Base-by-base conservation (phyloP, 2,329 filamentous ascomycete species). In the Pseudophaeomoniella oleicola region DNA sequence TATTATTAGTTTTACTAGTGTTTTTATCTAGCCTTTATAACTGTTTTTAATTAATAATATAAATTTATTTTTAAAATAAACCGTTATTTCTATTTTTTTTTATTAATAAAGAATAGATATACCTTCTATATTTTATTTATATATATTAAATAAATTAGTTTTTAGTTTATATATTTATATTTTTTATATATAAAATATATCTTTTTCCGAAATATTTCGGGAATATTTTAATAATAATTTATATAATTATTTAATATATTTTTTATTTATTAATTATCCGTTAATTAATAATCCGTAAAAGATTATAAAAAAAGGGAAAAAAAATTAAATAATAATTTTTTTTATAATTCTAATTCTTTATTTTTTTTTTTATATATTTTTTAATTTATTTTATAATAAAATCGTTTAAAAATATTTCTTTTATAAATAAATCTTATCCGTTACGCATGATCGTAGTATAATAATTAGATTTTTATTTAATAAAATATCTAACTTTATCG, bases 61-160 rank as follows among this genome's bases (percentile, higher is more conserved):
- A n/a, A n/a, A n/a, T n/a, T n/a, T n/a, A n/a, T n/a, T n/a, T n/a
- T n/a, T n/a, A n/a, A n/a, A n/a, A n/a, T n/a, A n/a, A n/a, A n/a
- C n/a, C n/a, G n/a, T n/a, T n/a, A n/a, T 16, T 14, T 9, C 11
- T 38, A 4, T n/a, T 34, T 22, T 38, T 34, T 19, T 35, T 13
- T 11, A 40, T 34, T 11, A 27, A 10, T 34, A 33, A 9, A 12
- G 32, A 37, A 15, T 12, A 40, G n/a, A n/a, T n/a, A n/a, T n/a
- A n/a, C n/a, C n/a, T n/a, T n/a, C n/a, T 9, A 22, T 40, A 33
- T 34, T 19, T 35, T 13, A 3, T 37, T 22, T 12, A 27, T 14
- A 11, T 22, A 9, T 27, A 34, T 35, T 6, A 14, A 40, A 4
- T 37, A 33, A 40, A 37, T 35, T 12, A 35, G 37, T 16, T 6